Conservation (phyloP, 352 stramenopile genomes). For the Peronospora belbahrii region DNA sequence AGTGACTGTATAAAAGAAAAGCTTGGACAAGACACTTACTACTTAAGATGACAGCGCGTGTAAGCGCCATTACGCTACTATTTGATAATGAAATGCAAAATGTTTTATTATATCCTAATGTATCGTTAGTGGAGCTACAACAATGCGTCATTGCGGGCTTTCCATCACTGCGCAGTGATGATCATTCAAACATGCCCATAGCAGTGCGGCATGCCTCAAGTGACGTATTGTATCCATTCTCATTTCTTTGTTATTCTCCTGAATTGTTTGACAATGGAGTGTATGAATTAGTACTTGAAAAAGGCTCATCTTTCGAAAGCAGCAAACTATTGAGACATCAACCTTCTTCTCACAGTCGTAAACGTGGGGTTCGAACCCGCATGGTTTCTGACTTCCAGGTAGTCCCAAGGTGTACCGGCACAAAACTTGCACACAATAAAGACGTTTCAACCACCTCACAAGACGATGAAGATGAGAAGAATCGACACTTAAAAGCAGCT, state of each 20-base stretch:
- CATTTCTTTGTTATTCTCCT: conserved; percentile 47
- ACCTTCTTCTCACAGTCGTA: conserved; percentile 6
- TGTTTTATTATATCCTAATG: conserved; percentile 31
- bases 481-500: conserved; percentile 9
- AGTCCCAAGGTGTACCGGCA: conserved; percentile 18
- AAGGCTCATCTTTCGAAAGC: neutral
- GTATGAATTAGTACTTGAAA: conserved; percentile 39
- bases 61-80: conserved; percentile 39
- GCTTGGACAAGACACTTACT: neutral
- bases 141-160: conserved; percentile 45
- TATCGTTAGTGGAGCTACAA: conserved; percentile 43
- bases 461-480: conserved; percentile 13
- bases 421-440: no score
- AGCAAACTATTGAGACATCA: conserved; percentile 5
- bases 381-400: conserved; percentile 12
- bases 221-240: conserved; percentile 59
- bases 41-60: conserved; percentile 16
- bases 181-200: conserved; percentile 3
- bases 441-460: conserved; percentile 14
- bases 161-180: conserved; percentile 6
- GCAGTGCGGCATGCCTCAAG: conserved; percentile 21
- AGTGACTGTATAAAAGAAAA: no score
- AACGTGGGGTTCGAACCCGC: conserved; percentile 8
- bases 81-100: conserved; percentile 24
- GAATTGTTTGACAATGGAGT: conserved; percentile 40